Evolutionary conservation across 495 filamentous ascomycete species (phyloP), one percentile per base, ranked within the genome.

Genomic region (Aspergillus homomorphus): DNA sequence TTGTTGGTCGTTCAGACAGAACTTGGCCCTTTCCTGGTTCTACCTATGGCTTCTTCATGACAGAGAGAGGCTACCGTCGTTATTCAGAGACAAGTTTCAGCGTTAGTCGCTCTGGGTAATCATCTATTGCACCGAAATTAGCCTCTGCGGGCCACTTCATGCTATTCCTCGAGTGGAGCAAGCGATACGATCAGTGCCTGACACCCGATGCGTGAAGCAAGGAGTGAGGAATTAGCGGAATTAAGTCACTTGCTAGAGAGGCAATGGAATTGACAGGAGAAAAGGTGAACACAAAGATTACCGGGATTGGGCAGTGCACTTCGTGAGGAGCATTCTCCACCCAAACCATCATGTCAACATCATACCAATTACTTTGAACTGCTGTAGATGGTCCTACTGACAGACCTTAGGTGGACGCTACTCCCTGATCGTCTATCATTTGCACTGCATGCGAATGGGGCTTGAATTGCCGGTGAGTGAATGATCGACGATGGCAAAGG

Each of bases 171-270:
- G 49, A 12, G 43, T 20, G 43, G 23, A 41, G 9, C 38, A 16
- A 19, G 21, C 26, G 38, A 21, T 26, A 44, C 26, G 51, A 44
- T 51, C 51, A 41, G 55, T 52, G 52, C 51, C 60, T 56, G 56
- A 62, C 60, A 62, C 44, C 60, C 55, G 52, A 58, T 59, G 60
- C 56, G 55, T 43, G 38, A 54, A 56, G 60, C 38, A 62, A 62
- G 60, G 60, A 48, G 56, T 12, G 3, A 18, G 44, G 15, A 15
- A 18, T 51, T 38, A 49, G 48, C 28, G 28, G 28, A 19, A 51
- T 26, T 18, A 30, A 51, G 22, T n/a, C 14, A 30, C 4, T 28
- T 23, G n/a, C 9, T 16, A 24, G 18, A 51, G 24, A 19, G 15
- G 23, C 48, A 16, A 28, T 28, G 7, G 23, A 30, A 51, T n/a